Evolutionary conservation across 768 basidiomycete genomes (phyloP).

Genomic region (Mycena galericulata): DNA sequence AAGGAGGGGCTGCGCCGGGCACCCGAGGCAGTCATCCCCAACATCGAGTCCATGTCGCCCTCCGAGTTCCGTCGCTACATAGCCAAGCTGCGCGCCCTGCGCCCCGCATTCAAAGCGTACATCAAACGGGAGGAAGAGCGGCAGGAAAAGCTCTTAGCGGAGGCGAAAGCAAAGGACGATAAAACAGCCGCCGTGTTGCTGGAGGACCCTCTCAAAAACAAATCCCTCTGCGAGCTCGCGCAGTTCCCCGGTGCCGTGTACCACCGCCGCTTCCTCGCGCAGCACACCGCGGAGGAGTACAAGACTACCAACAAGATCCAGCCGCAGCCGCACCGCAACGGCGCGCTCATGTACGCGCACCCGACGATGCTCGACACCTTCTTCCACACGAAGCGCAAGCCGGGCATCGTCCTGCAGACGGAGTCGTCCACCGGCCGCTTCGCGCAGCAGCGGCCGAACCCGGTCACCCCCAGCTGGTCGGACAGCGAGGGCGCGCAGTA

Average conservation of each 20-base stretch:
- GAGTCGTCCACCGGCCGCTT: not conserved
- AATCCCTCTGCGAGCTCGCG: slow-evolving; percentile 41
- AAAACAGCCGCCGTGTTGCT: not conserved
- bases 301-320: slow-evolving; percentile 56
- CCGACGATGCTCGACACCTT: slow-evolving; percentile 65
- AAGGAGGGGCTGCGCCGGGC: slow-evolving; percentile 19
- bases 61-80: slow-evolving; percentile 71
- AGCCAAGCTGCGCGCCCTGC: slow-evolving; percentile 63
- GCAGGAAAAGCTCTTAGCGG: not conserved
- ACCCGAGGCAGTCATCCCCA: slow-evolving; percentile 50
- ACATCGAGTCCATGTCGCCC: slow-evolving; percentile 71
- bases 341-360: slow-evolving; percentile 70
- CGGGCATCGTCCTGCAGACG: slow-evolving; percentile 69
- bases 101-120: slow-evolving; percentile 67
- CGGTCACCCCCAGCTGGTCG: not conserved
- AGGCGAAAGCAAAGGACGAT: not conserved
- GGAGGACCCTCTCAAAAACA: slow-evolving; percentile 15
- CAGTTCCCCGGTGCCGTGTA: slow-evolving; percentile 34
- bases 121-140: slow-evolving; percentile 44
- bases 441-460: too few species aligned
- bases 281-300: slow-evolving; percentile 35
- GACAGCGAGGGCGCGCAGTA: not conserved
- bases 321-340: slow-evolving; percentile 72
- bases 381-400: slow-evolving; percentile 62
- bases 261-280: slow-evolving; percentile 55